phyloP scores from a whole-genome alignment of 805 yeast genomes.

The Scheffersomyces amazonensis region DNA sequence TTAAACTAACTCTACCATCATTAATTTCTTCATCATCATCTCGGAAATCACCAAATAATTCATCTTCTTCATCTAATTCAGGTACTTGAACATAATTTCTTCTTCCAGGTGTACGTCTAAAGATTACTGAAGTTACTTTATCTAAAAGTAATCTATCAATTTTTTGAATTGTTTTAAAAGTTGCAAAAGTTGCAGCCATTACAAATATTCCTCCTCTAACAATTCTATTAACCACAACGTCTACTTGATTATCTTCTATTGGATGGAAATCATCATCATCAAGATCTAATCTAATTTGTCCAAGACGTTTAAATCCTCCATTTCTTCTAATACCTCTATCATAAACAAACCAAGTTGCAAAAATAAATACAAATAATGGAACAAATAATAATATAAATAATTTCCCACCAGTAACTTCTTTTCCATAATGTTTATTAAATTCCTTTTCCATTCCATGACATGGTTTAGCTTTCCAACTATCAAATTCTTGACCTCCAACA shows the following conservation, averaged over 20 bases:
- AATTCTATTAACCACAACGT: constrained; percentile 54
- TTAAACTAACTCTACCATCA: constrained; percentile 21
- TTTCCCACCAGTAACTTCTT: constrained; percentile 54
- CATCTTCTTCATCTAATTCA: constrained; percentile 35
- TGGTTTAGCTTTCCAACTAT: constrained; percentile 59
- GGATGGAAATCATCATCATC: constrained; percentile 52
- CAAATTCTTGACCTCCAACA: constrained; percentile 73
- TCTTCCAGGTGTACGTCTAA: constrained; percentile 37
- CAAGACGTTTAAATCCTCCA: constrained; percentile 74
- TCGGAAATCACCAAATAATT: constrained; percentile 38
- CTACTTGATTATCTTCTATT: constrained; percentile 62
- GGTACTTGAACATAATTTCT: constrained; percentile 43
- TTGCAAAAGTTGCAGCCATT: constrained; percentile 39
- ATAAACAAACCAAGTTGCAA: constrained; percentile 67
- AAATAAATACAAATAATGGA: constrained; percentile 54
- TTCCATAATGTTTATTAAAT: constrained; percentile 51
- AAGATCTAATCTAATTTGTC: constrained; percentile 82
- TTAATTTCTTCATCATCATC: constrained; percentile 37
- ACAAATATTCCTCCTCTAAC: constrained; percentile 56
- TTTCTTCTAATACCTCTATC: constrained; percentile 77
- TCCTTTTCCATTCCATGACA: constrained; percentile 87
- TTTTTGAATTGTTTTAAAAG: constrained; percentile 29
- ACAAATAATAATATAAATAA: constrained; percentile 52
- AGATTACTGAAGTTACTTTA: constrained; percentile 22
- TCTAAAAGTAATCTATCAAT: constrained; percentile 33